Evolutionary conservation across 257 asterid species (phyloP).

Genomic region (Prunella vulgaris): DNA sequence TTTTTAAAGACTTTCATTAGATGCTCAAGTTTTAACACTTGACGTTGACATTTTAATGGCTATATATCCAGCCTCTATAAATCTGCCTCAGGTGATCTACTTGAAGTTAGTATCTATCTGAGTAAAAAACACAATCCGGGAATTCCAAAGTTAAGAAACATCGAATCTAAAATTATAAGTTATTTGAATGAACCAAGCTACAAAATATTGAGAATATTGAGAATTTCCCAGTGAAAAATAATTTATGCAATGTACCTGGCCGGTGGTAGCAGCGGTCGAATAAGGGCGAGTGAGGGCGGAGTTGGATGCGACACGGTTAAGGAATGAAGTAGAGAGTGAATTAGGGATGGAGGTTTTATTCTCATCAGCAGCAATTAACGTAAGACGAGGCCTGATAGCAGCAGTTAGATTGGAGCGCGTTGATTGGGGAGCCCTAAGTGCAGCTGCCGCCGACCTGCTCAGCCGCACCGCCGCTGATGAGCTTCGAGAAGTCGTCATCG

Average conservation of each 20-base stretch:
- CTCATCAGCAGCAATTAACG: slow-evolving; percentile 17
- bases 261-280: slow-evolving; percentile 47
- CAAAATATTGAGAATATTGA: too few species aligned
- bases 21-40: too few species aligned
- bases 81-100: slow-evolving; percentile 67
- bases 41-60: too few species aligned
- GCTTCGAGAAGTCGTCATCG: slow-evolving; percentile 34
- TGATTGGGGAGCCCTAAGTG: slow-evolving; percentile 42
- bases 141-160: too few species aligned
- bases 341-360: slow-evolving; percentile 14
- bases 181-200: too few species aligned
- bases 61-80: slow-evolving; percentile 42
- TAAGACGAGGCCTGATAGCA: slow-evolving; percentile 12
- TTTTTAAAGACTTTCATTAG: slow-evolving; percentile 58
- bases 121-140: too few species aligned
- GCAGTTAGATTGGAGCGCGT: slow-evolving; percentile 17
- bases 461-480: slow-evolving; percentile 36
- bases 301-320: slow-evolving; percentile 19
- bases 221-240: background rate
- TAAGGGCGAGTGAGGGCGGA: slow-evolving; percentile 35
- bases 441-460: slow-evolving; percentile 40
- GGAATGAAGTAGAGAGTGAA: slow-evolving; percentile 22
- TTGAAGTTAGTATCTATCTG: slow-evolving; percentile 52
- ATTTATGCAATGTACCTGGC: slow-evolving; percentile 36
- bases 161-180: too few species aligned